phyloP scores from a whole-genome alignment of 1,284 basidiomycete species.

The Boletus calvinii region DNA sequence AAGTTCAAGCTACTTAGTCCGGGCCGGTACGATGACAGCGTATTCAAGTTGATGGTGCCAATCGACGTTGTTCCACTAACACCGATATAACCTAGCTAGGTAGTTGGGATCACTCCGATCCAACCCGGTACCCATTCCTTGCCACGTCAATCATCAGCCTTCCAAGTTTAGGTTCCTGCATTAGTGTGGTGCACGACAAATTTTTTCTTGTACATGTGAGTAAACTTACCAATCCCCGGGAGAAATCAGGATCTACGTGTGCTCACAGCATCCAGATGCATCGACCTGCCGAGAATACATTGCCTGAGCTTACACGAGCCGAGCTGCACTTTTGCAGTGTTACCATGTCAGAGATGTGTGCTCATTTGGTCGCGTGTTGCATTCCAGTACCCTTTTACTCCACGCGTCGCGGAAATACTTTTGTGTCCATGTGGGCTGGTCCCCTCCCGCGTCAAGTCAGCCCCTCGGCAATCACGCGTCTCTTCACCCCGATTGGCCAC shows the following conservation, averaged over 20 bases:
- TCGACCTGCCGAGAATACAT: not conserved
- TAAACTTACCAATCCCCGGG: not conserved
- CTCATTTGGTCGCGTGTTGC: not conserved
- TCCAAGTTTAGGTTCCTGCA: conserved; percentile 7
- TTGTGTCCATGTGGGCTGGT: conserved; percentile 4
- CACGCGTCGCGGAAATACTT: not conserved
- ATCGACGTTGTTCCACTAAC: not conserved
- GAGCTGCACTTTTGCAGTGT: not conserved
- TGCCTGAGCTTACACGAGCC: not conserved
- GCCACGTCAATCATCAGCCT: not conserved
- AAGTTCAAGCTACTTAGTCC: not conserved
- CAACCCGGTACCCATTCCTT: not conserved
- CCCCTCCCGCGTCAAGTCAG: not conserved
- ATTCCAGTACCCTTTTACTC: not conserved
- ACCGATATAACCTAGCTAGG: not conserved
- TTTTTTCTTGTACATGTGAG: not conserved
- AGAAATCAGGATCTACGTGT: not conserved
- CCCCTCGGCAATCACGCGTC: not conserved
- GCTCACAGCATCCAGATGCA: not conserved
- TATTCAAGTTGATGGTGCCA: no score
- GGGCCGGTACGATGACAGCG: no score
- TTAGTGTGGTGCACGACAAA: not conserved
- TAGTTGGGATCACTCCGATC: not conserved
- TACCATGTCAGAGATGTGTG: not conserved
- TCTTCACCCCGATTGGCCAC: conserved; percentile 1